Percentiles rank a stretch among this genome's conserved stretches.
Evolutionary conservation across 2,329 filamentous ascomycete genomes (phyloP).

Genomic region (Lachnellula willkommii): DNA sequence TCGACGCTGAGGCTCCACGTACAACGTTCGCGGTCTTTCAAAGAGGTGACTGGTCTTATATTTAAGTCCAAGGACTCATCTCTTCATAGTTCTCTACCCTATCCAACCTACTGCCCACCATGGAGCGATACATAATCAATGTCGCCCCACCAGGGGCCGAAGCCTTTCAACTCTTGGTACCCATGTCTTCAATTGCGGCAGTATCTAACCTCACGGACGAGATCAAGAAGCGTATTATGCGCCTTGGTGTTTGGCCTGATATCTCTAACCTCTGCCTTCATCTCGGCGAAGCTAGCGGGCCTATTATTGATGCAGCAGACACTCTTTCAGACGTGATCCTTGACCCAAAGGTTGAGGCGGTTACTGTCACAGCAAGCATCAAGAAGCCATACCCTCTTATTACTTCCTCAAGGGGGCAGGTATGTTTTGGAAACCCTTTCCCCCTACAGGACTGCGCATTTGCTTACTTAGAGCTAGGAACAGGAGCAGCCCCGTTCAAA

Average conservation of each 20-base stretch:
- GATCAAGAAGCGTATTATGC: not conserved
- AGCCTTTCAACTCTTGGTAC: not conserved
- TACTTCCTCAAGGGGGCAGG: not conserved
- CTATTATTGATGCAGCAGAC: not conserved
- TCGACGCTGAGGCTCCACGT: too few relatives aligned
- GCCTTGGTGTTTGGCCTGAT: not conserved
- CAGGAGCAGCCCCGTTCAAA: not conserved
- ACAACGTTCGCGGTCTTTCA: too few relatives aligned
- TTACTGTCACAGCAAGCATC: not conserved
- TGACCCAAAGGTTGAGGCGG: not conserved
- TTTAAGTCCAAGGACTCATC: too few relatives aligned
- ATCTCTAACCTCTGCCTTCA: not conserved
- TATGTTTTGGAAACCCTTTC: not conserved
- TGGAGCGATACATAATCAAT: conserved; percentile 1
- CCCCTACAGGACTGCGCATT: too few relatives aligned
- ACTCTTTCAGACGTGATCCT: not conserved
- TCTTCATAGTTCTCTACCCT: too few relatives aligned
- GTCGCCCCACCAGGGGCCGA: not conserved
- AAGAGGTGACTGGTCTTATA: too few relatives aligned
- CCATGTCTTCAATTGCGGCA: not conserved
- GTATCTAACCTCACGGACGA: not conserved
- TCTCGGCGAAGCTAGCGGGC: not conserved
- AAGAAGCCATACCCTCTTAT: not conserved
- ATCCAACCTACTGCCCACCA: not conserved
- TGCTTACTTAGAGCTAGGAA: not conserved